phyloP scores from a whole-genome alignment of 2,329 filamentous ascomycete genomes.

The Esteya vermicola region DNA sequence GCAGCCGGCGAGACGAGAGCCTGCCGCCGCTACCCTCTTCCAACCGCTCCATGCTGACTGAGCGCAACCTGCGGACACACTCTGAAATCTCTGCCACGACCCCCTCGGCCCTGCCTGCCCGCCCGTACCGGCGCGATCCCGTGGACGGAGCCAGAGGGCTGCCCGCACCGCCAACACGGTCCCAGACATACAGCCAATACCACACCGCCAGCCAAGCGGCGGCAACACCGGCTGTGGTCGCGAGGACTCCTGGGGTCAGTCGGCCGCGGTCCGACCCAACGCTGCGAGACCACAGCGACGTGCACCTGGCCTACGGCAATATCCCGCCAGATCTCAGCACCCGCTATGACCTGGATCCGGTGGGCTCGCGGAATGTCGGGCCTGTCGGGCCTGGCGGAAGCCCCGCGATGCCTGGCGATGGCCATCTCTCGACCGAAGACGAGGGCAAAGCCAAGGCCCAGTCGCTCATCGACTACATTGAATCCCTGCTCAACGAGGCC shows the following conservation, averaged over 20 bases:
- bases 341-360: slow-evolving; percentile 28
- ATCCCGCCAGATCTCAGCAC: slow-evolving; percentile 53
- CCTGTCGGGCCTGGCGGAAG: no score
- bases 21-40: slow-evolving; percentile 4
- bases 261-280: slow-evolving; percentile 26
- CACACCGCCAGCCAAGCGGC: no score
- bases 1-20: neutral
- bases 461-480: slow-evolving; percentile 57
- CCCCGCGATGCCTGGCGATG: no score
- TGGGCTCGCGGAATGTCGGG: no score
- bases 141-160: slow-evolving; percentile 27
- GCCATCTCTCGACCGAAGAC: slow-evolving; percentile 49
- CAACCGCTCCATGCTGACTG: slow-evolving; percentile 32
- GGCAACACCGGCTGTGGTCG: no score
- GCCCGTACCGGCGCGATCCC: slow-evolving; percentile 22
- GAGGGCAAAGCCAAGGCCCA: slow-evolving; percentile 31
- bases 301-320: slow-evolving; percentile 84
- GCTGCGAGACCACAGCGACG: slow-evolving; percentile 36
- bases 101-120: slow-evolving; percentile 25
- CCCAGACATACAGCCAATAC: neutral
- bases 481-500: slow-evolving; percentile 68
- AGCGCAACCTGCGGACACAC: slow-evolving; percentile 35
- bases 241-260: slow-evolving; percentile 3
- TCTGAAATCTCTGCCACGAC: slow-evolving; percentile 36
- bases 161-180: neutral